Percentiles rank a stretch among this genome's conserved stretches.
Evolutionary conservation across 73 alveolate species (phyloP).

Genomic region (Breviolum minutum): DNA sequence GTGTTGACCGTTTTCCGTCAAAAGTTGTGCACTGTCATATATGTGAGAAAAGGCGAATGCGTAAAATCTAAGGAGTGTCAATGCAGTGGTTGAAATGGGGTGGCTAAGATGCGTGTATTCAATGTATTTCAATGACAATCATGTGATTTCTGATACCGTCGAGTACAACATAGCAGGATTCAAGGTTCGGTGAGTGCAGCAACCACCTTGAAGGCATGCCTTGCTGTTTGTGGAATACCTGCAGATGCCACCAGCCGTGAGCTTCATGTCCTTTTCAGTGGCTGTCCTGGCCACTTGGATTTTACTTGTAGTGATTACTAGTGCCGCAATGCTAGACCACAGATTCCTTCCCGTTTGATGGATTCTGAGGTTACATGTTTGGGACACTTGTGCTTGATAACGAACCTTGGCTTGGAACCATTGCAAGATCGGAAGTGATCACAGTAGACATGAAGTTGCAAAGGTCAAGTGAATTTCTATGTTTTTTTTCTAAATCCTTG

Average conservation of each 20-base stretch:
- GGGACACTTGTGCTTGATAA: not conserved
- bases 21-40: too few species aligned
- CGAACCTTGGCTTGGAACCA: slow-evolving; percentile 6
- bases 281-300: slow-evolving; percentile 4
- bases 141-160: too few species aligned
- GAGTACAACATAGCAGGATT: not conserved
- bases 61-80: too few species aligned
- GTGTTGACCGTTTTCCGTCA: too few species aligned
- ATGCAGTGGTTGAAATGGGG: too few species aligned
- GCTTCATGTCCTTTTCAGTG: slow-evolving; percentile 34
- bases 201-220: not conserved
- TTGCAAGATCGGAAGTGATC: not conserved
- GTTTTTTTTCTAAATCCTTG: not conserved
- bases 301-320: not conserved
- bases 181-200: not conserved
- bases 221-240: slow-evolving; percentile 33
- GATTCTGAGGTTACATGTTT: slow-evolving; percentile 18
- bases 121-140: too few species aligned
- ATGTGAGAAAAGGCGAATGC: too few species aligned
- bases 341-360: not conserved
- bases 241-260: slow-evolving; percentile 40
- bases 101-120: too few species aligned
- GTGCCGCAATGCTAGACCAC: too few species aligned
- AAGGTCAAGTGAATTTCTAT: not conserved
- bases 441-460: not conserved